These are phyloP conservation scores for Mariannaea sp. DNA, from an alignment of 2,329 filamentous ascomycete genomes.

Conservation along the genomic window DNA sequence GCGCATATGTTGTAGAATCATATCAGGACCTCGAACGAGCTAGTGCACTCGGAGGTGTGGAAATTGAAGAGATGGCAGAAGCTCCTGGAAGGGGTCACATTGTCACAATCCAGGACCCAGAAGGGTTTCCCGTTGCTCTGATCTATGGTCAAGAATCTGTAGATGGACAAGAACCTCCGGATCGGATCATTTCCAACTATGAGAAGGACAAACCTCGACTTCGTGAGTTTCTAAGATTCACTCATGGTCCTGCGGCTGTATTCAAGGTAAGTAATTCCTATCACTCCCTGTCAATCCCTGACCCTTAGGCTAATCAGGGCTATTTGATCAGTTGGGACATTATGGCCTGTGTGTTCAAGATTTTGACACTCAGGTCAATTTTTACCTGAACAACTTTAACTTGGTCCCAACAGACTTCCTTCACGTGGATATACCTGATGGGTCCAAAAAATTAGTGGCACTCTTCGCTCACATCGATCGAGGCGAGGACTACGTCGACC, in stretches of 20 bases:
- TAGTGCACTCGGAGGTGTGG: not conserved
- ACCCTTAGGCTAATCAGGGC: not conserved
- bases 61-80: not conserved
- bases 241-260: slow-evolving; percentile 1
- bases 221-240: slow-evolving; percentile 8
- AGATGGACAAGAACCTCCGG: not conserved
- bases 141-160: slow-evolving; percentile 1
- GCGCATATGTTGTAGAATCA: slow-evolving; percentile 5
- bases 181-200: not conserved
- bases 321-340: slow-evolving; percentile 9
- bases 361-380: slow-evolving; percentile 8
- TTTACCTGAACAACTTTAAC: slow-evolving; percentile 12
- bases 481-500: slow-evolving; percentile 55
- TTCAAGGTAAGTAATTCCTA: slow-evolving; percentile 6
- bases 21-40: slow-evolving; percentile 6
- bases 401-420: slow-evolving; percentile 16
- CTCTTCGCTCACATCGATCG: slow-evolving; percentile 61
- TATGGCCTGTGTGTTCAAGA: slow-evolving; percentile 10
- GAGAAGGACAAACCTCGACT: slow-evolving; percentile 3
- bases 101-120: slow-evolving; percentile 2
- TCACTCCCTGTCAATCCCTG: not conserved
- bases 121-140: not conserved
- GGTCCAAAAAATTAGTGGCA: not conserved
- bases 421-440: slow-evolving; percentile 2
- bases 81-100: slow-evolving; percentile 6